These are phyloP conservation scores for Yamadazyma oceani DNA, from an alignment of 1,139 yeast species.

Conservation along the genomic window DNA sequence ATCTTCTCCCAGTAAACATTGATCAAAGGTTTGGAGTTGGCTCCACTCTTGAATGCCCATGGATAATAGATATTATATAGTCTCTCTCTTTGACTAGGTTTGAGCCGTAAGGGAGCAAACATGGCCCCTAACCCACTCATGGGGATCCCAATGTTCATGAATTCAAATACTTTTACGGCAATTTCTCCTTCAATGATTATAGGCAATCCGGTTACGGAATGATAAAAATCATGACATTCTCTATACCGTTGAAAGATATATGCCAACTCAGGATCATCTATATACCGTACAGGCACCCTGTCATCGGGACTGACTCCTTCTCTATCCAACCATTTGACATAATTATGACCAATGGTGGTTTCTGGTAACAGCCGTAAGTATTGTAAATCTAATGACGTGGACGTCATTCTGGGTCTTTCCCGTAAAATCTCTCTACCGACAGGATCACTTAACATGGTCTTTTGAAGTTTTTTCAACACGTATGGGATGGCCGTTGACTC, in stretches of 20 bases:
- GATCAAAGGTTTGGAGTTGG: slow-evolving; percentile 71
- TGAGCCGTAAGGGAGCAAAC: slow-evolving; percentile 76
- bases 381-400: slow-evolving; percentile 64
- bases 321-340: slow-evolving; percentile 75
- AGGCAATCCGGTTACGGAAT: slow-evolving; percentile 87
- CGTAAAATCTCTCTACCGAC: slow-evolving; percentile 75
- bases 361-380: slow-evolving; percentile 59
- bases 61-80: slow-evolving; percentile 72
- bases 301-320: slow-evolving; percentile 96
- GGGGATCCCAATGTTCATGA: slow-evolving; percentile 88
- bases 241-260: slow-evolving; percentile 90
- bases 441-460: slow-evolving; percentile 71
- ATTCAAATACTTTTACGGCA: slow-evolving; percentile 89
- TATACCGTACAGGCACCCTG: slow-evolving; percentile 80
- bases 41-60: slow-evolving; percentile 82
- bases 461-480: slow-evolving; percentile 61
- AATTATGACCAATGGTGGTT: slow-evolving; percentile 77
- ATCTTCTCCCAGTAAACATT: slow-evolving; percentile 93
- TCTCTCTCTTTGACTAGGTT: slow-evolving; percentile 51
- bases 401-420: slow-evolving; percentile 83
- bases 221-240: slow-evolving; percentile 96
- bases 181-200: slow-evolving; percentile 94
- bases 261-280: slow-evolving; percentile 88
- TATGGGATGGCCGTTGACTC: slow-evolving; percentile 83
- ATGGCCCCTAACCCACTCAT: slow-evolving; percentile 94